These are phyloP conservation scores for Nissolia schottii DNA, from an alignment of 306 rosid species.

Conservation along the genomic window DNA sequence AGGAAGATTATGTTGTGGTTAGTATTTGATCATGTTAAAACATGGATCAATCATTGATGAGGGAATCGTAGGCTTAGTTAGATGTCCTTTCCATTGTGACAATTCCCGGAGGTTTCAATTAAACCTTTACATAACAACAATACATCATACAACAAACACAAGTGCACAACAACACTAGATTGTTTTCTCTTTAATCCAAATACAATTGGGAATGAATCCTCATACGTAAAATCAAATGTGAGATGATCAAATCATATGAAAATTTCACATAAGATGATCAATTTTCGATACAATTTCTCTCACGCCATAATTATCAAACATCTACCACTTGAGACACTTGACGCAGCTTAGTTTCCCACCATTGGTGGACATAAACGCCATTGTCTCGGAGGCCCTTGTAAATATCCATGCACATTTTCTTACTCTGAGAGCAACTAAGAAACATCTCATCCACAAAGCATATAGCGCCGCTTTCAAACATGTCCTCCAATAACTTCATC, in stretches of 20 bases:
- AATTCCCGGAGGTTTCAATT: too few relatives aligned
- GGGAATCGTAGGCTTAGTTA: too few relatives aligned
- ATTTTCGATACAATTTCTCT: conserved; percentile 8
- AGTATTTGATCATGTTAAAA: too few relatives aligned
- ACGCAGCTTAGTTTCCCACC: conserved; percentile 49
- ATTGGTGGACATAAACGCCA: conserved; percentile 90
- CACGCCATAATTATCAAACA: neutral
- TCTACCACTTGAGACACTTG: neutral
- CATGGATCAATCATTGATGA: too few relatives aligned
- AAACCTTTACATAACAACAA: too few relatives aligned
- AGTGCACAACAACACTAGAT: neutral
- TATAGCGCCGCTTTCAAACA: conserved; percentile 65
- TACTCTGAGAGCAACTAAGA: conserved; percentile 57
- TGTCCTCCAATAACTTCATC: conserved; percentile 56
- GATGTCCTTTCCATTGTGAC: too few relatives aligned
- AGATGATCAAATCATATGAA: too few relatives aligned
- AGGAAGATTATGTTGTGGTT: too few relatives aligned
- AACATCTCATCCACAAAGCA: conserved; percentile 81
- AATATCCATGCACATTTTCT: conserved; percentile 57
- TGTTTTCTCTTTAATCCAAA: neutral
- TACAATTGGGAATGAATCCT: too few relatives aligned
- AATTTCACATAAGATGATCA: too few relatives aligned
- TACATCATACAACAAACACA: neutral
- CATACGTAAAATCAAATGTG: too few relatives aligned
- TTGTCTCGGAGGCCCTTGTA: conserved; percentile 56